Conservation (phyloP, 164 flowering plant species). For the Saururus chinensis region DNA sequence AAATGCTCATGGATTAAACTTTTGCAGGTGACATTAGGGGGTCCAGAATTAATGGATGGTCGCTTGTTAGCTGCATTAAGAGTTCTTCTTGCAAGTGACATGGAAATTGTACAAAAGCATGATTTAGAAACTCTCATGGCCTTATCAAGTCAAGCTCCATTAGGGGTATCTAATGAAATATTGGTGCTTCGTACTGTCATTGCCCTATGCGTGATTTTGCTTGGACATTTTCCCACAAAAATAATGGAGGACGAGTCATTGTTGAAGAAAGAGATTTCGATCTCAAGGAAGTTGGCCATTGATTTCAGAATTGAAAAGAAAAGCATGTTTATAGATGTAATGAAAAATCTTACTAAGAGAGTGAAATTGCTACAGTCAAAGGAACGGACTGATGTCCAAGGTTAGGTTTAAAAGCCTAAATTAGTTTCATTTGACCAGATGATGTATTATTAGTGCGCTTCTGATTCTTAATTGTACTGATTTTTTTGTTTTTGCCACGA, state of each 20-base stretch:
- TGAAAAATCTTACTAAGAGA: conserved; percentile 58
- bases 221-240: conserved; percentile 74
- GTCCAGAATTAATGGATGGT: conserved; percentile 67
- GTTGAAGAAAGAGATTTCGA: conserved; percentile 32
- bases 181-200: conserved; percentile 57
- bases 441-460: neutral
- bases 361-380: conserved; percentile 28
- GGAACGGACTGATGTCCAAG: conserved; percentile 8
- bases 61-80: conserved; percentile 82
- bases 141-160: conserved; percentile 60
- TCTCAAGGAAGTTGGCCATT: conserved; percentile 43
- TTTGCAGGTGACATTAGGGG: conserved; percentile 68
- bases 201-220: conserved; percentile 67
- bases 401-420: neutral
- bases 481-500: too few species aligned
- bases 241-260: conserved; percentile 71
- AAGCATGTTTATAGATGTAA: conserved; percentile 54
- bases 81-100: conserved; percentile 47
- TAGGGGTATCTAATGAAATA: conserved; percentile 59
- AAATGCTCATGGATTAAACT: neutral
- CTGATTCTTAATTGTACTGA: neutral
- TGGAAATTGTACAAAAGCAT: conserved; percentile 37
- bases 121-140: conserved; percentile 54
- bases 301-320: conserved; percentile 84
- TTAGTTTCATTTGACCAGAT: neutral